These are phyloP conservation scores for Diospyros kaki DNA, from an alignment of 148 eudicot genomes.

Conservation along the genomic window DNA sequence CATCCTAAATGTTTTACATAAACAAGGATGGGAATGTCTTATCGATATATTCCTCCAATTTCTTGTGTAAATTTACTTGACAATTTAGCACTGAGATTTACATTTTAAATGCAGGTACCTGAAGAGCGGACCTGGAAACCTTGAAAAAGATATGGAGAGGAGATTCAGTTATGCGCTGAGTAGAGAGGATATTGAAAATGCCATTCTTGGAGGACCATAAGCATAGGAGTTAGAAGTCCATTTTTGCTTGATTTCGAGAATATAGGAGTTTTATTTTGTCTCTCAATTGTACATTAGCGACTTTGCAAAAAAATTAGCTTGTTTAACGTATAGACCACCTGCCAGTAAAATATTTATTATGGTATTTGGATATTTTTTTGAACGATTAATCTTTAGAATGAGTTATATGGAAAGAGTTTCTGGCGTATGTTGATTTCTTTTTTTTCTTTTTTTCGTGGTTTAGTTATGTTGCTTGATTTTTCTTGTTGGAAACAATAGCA, in stretches of 20 bases:
- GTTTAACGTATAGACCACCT: too few relatives aligned
- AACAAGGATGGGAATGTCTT: not conserved
- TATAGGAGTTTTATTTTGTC: not conserved
- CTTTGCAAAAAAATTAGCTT: too few relatives aligned
- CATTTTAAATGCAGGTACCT: conserved; percentile 52
- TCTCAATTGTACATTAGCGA: not conserved
- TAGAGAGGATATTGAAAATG: conserved; percentile 96
- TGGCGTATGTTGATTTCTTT: too few relatives aligned
- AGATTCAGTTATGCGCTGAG: conserved; percentile 94
- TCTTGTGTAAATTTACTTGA: not conserved
- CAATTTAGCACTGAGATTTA: not conserved
- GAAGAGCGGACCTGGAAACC: conserved; percentile 81
- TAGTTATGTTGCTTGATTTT: too few relatives aligned
- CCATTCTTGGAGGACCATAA: conserved; percentile 96
- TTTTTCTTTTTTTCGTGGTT: too few relatives aligned
- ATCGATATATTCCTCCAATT: not conserved
- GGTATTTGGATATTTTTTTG: too few relatives aligned
- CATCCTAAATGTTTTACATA: too few relatives aligned
- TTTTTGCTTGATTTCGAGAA: not conserved
- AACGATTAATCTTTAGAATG: too few relatives aligned
- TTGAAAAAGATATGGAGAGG: conserved; percentile 91
- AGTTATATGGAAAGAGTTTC: too few relatives aligned
- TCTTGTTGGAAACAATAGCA: too few relatives aligned
- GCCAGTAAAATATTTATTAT: too few relatives aligned
- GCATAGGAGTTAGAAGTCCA: not conserved